phyloP scores from a whole-genome alignment of 2,329 filamentous ascomycete genomes.

The Epichloe baconii region DNA sequence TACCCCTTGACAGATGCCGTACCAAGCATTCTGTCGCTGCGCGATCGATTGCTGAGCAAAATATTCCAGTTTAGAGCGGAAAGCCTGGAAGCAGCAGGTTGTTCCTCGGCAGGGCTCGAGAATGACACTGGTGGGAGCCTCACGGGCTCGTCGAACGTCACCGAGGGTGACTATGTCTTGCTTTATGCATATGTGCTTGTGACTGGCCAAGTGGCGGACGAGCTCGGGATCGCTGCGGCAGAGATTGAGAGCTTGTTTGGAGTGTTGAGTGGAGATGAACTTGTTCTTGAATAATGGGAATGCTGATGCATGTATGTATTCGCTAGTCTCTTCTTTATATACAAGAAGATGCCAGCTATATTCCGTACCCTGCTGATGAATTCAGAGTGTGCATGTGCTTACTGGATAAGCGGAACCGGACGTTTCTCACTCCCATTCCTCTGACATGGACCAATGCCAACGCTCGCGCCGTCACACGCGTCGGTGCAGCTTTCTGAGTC shows the following conservation, averaged over 20 bases:
- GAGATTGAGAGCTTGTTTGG: constrained; percentile 48
- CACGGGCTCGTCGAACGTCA: constrained; percentile 22
- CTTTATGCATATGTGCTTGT: constrained; percentile 78
- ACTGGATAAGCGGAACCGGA: background rate
- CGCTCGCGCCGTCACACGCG: background rate
- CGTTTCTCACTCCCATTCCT: background rate
- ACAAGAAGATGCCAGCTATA: no score
- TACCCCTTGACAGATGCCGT: constrained; percentile 76
- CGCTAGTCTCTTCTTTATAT: no score
- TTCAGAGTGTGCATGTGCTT: background rate
- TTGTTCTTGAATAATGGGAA: constrained; percentile 5
- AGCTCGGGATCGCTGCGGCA: constrained; percentile 41
- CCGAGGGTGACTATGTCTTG: constrained; percentile 69
- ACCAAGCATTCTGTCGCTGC: constrained; percentile 60
- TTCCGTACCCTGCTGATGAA: no score
- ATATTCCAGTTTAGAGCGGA: constrained; percentile 70
- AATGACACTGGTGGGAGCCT: background rate
- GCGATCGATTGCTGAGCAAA: constrained; percentile 68
- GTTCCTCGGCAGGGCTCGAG: background rate
- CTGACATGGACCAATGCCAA: background rate
- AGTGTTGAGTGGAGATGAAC: constrained; percentile 24
- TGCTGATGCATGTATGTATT: background rate
- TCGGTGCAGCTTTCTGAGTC: background rate
- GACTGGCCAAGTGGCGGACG: constrained; percentile 47
- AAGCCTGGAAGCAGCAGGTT: constrained; percentile 16